Base-by-base conservation (phyloP, 1,284 basidiomycete genomes). In the Apiotrichum gracile region DNA sequence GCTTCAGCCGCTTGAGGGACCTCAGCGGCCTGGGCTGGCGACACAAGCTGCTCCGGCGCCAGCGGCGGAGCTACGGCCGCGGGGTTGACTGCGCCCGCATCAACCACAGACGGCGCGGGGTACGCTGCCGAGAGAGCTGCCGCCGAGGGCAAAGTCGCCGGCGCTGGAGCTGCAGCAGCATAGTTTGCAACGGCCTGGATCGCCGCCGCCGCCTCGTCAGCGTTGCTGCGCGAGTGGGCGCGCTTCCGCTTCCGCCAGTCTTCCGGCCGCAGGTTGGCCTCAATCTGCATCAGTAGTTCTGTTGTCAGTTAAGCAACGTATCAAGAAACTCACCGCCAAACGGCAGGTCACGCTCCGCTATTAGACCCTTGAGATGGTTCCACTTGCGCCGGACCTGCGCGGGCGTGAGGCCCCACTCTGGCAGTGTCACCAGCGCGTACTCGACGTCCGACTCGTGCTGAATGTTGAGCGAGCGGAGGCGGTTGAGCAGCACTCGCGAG, bases 371-470 rank as follows among this genome's bases (percentile, higher is more conserved):
- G 34, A 57, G 41, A 19, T 48, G 33, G 21, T 44, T 37, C 55
- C 55, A 57, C 13, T 47, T 47, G 24, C 45, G 49, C 25, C 49
- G 38, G 26, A 57, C 48, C 16, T 41, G 49, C 9, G 51, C 48
- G 5, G 55, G 51, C 14, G 47, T 52, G 40, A 57, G 45, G 24
- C 34, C 45, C 55, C 52, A 53, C 29, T 48, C 47, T 14, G 45
- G 27, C 5, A 49, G 42, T 13, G 48, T 49, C 17, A 57, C 47
- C n/a, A 39, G 37, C 10, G 24, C 22, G 49, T 52, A 53, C 25
- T 43, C 37, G 17, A 58, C 53, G 19, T 58, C 56, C 29, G 24
- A 24, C 49, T 58, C 56, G 38, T 54, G 52, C 42, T 54, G 34
- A 33, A 51, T 41, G 27, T 27, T 41, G 26, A 58, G 29, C 38